Conservation (phyloP, 23 red algal genomes). For the Chondrus crispus region DNA sequence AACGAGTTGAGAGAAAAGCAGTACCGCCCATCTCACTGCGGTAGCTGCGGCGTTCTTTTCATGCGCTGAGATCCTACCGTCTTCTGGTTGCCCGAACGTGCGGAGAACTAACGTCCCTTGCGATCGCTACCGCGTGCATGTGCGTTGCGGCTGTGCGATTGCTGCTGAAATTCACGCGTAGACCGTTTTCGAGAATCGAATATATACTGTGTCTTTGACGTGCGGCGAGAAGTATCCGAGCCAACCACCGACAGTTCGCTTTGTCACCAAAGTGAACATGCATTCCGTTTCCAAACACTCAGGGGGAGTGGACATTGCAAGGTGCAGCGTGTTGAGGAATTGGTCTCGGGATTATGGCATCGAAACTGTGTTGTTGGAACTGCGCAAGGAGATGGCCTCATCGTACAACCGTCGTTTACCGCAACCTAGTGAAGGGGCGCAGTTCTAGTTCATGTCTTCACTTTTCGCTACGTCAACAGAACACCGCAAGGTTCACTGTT, state of each 20-base stretch:
- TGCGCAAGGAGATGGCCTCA: constrained; percentile 95
- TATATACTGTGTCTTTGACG: constrained; percentile 76
- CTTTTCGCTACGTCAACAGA: no score
- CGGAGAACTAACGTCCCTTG: no score
- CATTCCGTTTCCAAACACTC: constrained; percentile 83
- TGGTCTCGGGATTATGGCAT: constrained; percentile 85
- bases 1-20: no score
- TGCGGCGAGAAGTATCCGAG: constrained; percentile 93
- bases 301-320: constrained; percentile 78
- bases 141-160: neutral
- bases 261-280: constrained; percentile 90
- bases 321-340: constrained; percentile 79
- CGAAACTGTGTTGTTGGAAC: constrained; percentile 87
- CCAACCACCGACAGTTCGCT: constrained; percentile 75
- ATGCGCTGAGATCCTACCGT: no score
- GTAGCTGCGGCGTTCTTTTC: no score
- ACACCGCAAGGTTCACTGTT: no score
- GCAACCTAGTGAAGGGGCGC: constrained; percentile 89
- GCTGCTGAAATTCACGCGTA: neutral
- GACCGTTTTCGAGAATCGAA: constrained; percentile 98
- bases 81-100: no score
- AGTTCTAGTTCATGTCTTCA: constrained; percentile 65
- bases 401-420: constrained; percentile 77
- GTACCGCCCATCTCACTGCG: no score
- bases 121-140: no score